Base-by-base conservation (phyloP, 371 early-diverging fungal genomes). In the Actinomucor elegans region DNA sequence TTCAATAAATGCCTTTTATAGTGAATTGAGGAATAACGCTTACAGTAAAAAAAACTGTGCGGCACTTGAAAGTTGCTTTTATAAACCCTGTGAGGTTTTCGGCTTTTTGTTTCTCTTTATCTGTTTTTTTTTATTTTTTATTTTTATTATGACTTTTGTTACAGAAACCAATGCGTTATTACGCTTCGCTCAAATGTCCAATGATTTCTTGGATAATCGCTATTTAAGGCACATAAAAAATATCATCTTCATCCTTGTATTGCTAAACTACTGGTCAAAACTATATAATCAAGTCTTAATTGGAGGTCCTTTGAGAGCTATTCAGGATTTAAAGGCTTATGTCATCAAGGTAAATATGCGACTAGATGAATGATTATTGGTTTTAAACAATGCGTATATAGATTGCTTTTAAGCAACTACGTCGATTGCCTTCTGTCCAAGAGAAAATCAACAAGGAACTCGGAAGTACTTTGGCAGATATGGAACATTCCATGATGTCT, bases 401-500 rank as follows among this genome's bases (percentile, higher is more conserved):
- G 84, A 43, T 80, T 20, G 62, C 74, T n/a, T 84, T 84, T 59
- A 77, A 71, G 35, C 82, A 81, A 59, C 55, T 76, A 26, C 79
- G 79, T 49, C 77, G 73, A 57, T 34, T 85, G 4, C 87, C 87
- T 7, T 64, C 79, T 34, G 75, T 83, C 3, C 71, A 74, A 59
- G 66, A 66, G 9, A 86, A 81, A 48, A 75, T 86, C 57, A 68
- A 81, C 29, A 64, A 70, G 7, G 85, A 83, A 44, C 61, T 96
- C 26, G 78, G 71, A 57, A 89, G 88, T 70, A 79, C 81, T 4
- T 68, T 93, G 51, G 71, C 73, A 41, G 83, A 85, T 12, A 86
- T 96, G 59, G 91, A 94, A 59, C 76, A 87, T 23, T 81, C 86
- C 46, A 80, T 89, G 56, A 79, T 82, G 45, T 71, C 77, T 11